Percentiles rank a stretch among this genome's conserved stretches.
phyloP scores from a whole-genome alignment of 2,329 filamentous ascomycete genomes.

The Chaetomiaceae sp. region DNA sequence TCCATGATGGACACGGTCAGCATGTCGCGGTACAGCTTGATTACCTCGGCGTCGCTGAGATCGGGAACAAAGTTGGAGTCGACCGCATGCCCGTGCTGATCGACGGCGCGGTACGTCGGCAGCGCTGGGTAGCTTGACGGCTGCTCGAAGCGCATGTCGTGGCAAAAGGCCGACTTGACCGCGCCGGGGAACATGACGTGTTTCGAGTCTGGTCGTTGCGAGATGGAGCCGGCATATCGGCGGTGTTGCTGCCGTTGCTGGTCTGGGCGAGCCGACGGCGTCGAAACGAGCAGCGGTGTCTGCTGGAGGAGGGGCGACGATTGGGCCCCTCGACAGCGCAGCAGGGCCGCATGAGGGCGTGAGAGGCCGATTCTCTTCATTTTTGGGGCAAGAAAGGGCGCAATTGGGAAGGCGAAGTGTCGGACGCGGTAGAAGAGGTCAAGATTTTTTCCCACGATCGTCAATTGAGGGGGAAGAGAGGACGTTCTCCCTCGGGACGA shows the following conservation, averaged over 20 bases:
- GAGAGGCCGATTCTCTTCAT: conserved; percentile 24
- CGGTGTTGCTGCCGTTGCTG: conserved; percentile 18
- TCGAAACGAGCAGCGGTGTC: conserved; percentile 2
- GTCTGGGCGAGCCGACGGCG: not conserved
- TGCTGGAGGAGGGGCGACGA: conserved; percentile 23
- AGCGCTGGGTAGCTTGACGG: conserved; percentile 71
- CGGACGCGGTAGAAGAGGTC: not conserved
- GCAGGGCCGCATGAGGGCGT: conserved; percentile 1
- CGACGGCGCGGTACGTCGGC: conserved; percentile 86
- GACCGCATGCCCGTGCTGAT: conserved; percentile 80
- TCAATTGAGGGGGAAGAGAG: conserved; percentile 12
- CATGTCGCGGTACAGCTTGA: conserved; percentile 63
- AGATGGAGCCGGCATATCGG: conserved; percentile 46
- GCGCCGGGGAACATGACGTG: conserved; percentile 84
- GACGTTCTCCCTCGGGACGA: not conserved
- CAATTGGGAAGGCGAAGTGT: not conserved
- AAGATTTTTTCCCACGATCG: not conserved
- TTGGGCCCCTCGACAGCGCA: conserved; percentile 16
- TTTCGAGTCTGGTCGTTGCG: conserved; percentile 52
- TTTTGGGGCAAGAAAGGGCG: not conserved
- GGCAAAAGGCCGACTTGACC: conserved; percentile 88
- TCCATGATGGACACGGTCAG: conserved; percentile 79
- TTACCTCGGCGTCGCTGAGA: conserved; percentile 58
- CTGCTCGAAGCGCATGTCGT: conserved; percentile 69
- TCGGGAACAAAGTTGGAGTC: conserved; percentile 67